Evolutionary conservation across 805 yeast species (phyloP).

Genomic region (Geotrichum ghanense): DNA sequence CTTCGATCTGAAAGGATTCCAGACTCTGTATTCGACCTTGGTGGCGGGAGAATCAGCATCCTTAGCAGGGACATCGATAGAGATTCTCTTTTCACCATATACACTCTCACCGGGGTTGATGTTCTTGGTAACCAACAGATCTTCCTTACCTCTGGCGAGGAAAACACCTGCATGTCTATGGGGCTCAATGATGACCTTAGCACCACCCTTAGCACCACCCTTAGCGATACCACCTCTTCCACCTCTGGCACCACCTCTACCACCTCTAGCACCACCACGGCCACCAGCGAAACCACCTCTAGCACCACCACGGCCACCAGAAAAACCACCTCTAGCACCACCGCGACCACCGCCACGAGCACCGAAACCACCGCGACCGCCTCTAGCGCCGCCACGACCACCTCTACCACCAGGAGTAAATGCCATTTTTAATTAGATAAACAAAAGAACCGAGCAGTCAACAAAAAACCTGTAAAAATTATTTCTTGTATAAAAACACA

Average conservation of each 20-base stretch:
- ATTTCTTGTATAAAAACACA: neutral
- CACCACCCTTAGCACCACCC: slow-evolving; percentile 55
- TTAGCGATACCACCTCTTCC: slow-evolving; percentile 48
- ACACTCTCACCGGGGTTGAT: slow-evolving; percentile 97
- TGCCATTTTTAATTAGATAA: slow-evolving; percentile 42
- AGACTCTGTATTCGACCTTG: slow-evolving; percentile 96
- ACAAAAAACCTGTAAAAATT: neutral
- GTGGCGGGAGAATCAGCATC: slow-evolving; percentile 60
- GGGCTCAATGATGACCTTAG: slow-evolving; percentile 95
- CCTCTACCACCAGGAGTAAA: slow-evolving; percentile 45
- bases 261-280: slow-evolving; percentile 40
- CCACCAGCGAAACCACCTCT: slow-evolving; percentile 34
- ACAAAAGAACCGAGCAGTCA: neutral
- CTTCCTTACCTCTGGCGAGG: slow-evolving; percentile 99
- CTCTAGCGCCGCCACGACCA: slow-evolving; percentile 17
- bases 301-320: slow-evolving; percentile 21
- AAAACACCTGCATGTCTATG: slow-evolving; percentile 97
- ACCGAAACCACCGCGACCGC: slow-evolving; percentile 39
- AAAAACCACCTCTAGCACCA: slow-evolving; percentile 25
- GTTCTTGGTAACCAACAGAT: slow-evolving; percentile 92
- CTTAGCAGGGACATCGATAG: slow-evolving; percentile 84
- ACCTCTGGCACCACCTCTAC: slow-evolving; percentile 41
- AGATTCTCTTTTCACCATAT: slow-evolving; percentile 94
- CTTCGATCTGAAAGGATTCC: slow-evolving; percentile 99
- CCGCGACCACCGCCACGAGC: slow-evolving; percentile 31